Conservation (phyloP, 805 yeast genomes). For the Nakazawaea wickerhamii region DNA sequence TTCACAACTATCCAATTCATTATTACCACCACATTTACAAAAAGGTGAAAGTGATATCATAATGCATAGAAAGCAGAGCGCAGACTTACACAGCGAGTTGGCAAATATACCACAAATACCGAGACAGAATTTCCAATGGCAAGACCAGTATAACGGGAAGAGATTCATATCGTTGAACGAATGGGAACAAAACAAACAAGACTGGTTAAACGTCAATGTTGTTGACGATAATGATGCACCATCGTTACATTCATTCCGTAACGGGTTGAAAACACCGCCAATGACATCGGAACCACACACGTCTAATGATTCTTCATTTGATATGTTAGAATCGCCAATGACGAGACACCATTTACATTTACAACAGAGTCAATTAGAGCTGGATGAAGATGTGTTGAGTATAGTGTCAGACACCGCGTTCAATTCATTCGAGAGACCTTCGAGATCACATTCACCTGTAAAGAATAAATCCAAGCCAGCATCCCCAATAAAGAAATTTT, state of each 20-base stretch:
- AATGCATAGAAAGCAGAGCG: not conserved
- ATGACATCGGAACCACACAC: not conserved
- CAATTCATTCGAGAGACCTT: too few species aligned
- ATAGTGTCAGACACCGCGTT: too few species aligned
- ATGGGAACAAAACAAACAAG: conserved; percentile 9
- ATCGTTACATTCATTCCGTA: conserved; percentile 9
- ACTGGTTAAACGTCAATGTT: not conserved
- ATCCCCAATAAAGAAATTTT: conserved; percentile 10
- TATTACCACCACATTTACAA: conserved; percentile 13
- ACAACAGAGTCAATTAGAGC: too few species aligned
- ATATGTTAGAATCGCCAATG: too few species aligned
- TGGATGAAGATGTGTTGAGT: too few species aligned
- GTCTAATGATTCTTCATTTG: too few species aligned
- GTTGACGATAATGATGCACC: conserved; percentile 1
- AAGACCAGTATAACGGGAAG: not conserved
- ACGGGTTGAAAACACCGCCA: conserved; percentile 2
- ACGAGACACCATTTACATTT: too few species aligned
- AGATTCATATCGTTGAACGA: conserved; percentile 9
- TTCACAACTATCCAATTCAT: conserved; percentile 7
- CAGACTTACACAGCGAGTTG: not conserved
- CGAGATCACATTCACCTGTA: not conserved
- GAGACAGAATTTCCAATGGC: not conserved
- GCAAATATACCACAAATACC: not conserved
- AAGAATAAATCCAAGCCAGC: not conserved
- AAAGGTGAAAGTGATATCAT: conserved; percentile 13